Conservation (phyloP, 1,284 basidiomycete species). For the Puccinia hordei region DNA sequence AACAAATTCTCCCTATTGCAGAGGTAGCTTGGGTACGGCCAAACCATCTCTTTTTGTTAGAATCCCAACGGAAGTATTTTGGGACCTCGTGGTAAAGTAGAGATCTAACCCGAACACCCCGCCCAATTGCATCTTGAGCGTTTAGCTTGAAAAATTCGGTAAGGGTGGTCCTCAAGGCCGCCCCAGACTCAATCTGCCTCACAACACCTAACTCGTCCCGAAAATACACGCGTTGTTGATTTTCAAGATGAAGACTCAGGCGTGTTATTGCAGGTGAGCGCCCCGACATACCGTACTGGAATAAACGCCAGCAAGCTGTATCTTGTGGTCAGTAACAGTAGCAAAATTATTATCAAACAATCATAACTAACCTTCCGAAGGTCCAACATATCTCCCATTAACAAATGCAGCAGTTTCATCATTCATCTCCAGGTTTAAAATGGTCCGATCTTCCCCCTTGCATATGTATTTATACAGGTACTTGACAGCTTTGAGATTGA, state of each 20-base stretch:
- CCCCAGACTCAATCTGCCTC: background rate
- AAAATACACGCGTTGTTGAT: background rate
- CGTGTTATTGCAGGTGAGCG: conserved; percentile 1
- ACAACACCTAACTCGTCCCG: background rate
- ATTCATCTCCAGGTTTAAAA: too few species aligned
- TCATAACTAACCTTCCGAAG: too few species aligned
- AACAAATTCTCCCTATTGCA: conserved; percentile 61
- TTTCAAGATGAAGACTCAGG: background rate
- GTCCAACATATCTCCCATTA: too few species aligned
- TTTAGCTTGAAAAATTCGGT: background rate
- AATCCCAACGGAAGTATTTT: background rate
- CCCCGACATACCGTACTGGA: conserved; percentile 59
- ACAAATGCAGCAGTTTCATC: too few species aligned
- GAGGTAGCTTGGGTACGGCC: conserved; percentile 53
- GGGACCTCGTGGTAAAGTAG: background rate
- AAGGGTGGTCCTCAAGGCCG: background rate
- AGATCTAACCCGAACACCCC: background rate
- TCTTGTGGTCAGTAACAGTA: too few species aligned
- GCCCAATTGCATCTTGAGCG: background rate
- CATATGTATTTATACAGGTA: too few species aligned
- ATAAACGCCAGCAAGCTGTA: too few species aligned
- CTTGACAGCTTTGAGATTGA: too few species aligned
- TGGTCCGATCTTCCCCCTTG: too few species aligned
- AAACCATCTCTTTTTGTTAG: conserved; percentile 52
- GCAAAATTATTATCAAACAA: too few species aligned